Evolutionary conservation across 768 basidiomycete genomes (phyloP), one percentile per base, ranked within the genome.

Genomic region (Kwoniella dendrophila): DNA sequence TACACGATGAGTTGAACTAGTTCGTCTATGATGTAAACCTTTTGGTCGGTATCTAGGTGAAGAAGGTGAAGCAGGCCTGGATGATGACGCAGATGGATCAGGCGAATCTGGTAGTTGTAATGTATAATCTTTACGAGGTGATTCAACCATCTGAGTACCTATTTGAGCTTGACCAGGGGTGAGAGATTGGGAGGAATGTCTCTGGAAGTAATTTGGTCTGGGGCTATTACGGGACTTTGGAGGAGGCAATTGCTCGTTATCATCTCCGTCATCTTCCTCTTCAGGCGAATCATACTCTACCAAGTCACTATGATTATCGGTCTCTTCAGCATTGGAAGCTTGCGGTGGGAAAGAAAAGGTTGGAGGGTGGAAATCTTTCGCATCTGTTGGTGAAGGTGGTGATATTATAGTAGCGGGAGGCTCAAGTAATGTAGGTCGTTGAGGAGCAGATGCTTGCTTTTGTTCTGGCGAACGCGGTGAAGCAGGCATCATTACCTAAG

Each of bases 351-450:
- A 56, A 7, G 52, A 32, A 29, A 67, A 63, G n/a, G 45, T 34
- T 1, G 56, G 43, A 20, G 66, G 34, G 30, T 62, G 62, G 7
- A 18, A 45, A 22, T 55, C 47, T 29, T 68, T 72, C 1, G 66
- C 32, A 36, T 75, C 73, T 14, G 64, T 64, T 33, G 73, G 73
- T 11, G 73, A 72, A 45, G 73, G 73, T 12, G 73, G 73, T 33
- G 73, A 75, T 24, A 75, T 52, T 12, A 72, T 70, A 24, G 71
- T 75, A 0, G 68, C 66, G 0, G 73, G 71, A 27, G 73, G 73
- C 50, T 66, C 29, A 4, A 75, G 59, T 10, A 63, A 44, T 0
- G 62, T 41, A 18, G 67, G 67, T 32, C 62, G 45, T 6, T 51
- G 18, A 2, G 27, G 22, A 51, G 49, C 1, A n/a, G 33, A 12